Evolutionary conservation across 1,284 basidiomycete genomes (phyloP).

Genomic region (Puccinia triticina): DNA sequence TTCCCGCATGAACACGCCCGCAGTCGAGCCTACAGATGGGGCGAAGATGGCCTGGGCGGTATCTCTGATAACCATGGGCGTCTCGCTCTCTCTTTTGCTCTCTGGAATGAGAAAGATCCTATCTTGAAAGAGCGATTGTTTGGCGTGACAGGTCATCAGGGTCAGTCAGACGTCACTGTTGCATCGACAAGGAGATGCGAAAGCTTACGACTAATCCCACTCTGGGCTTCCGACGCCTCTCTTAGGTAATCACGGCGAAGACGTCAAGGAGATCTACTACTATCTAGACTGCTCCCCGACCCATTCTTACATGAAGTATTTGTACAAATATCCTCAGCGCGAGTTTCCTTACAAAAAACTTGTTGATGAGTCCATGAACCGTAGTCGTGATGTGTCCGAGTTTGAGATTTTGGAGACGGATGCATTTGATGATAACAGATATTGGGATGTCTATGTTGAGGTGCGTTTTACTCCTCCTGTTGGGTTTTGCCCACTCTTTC

Average conservation of each 20-base stretch:
- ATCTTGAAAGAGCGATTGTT: constrained; percentile 96
- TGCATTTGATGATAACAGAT: constrained; percentile 85
- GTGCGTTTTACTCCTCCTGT: constrained; percentile 61
- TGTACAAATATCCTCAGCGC: constrained; percentile 96
- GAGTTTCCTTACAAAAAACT: constrained; percentile 91
- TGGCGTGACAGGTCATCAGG: constrained; percentile 87
- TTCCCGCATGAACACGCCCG: constrained; percentile 95
- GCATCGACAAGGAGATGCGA: neutral
- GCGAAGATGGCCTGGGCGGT: constrained; percentile 94
- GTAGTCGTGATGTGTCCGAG: constrained; percentile 82
- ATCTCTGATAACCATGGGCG: constrained; percentile 95
- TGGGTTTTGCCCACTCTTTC: neutral
- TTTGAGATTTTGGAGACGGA: constrained; percentile 93
- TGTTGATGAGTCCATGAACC: constrained; percentile 77
- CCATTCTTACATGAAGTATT: constrained; percentile 98
- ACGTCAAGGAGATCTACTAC: constrained; percentile 97
- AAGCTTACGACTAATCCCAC: neutral
- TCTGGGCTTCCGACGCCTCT: neutral
- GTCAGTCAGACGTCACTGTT: constrained; percentile 54
- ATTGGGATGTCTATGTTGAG: constrained; percentile 98
- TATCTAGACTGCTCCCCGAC: constrained; percentile 98
- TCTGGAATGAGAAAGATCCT: constrained; percentile 93
- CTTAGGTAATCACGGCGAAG: constrained; percentile 92
- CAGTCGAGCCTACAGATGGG: constrained; percentile 95
- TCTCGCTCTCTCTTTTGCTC: constrained; percentile 81